Evolutionary conservation across 2,329 filamentous ascomycete species (phyloP), one percentile per base, ranked within the genome.

Genomic region (Exophiala sp.): DNA sequence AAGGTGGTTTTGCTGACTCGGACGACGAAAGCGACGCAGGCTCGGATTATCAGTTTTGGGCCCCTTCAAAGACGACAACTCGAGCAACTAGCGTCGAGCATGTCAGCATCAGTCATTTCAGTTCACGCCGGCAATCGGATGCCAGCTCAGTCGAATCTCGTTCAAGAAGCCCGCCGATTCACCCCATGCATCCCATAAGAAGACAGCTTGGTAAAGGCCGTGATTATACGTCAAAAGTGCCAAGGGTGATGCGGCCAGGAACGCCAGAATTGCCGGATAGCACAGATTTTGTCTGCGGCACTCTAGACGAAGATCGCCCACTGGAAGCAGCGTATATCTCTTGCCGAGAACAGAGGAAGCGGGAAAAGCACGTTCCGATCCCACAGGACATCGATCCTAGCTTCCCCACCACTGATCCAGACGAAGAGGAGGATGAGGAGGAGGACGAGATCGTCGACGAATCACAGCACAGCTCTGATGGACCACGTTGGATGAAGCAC

Each of bases 231-330:
- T 49, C 34, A 57, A 52, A 36, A 47, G 54, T 6, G 63, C 78
- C 43, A 82, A 79, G 58, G 24, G 24, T 29, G 24, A 83, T 86
- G 62, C 85, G 85, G 18, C 80, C 83, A 36, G 79, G 80, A 20
- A 88, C 87, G 1, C 89, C 89, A 2, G 90, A 96, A 67, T 78
- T 99, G 9, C 94, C 94, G 1, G 94, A 99, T 70, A 96, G 91
- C 71, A 97, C 94, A 11, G 94, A 99, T 70, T 99, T 99, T 62
- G 94, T 99, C n/a, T 97, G 94, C 66, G 94, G 94, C 54, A 99
- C 94, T 1, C 78, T 99, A 16, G 94, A 99, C 62, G 94, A 99
- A 71, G 94, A 99, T 66, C 85, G 90, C 41, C 90, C 91, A 2
- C 74, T 97, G n/a, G 94, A 99, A 69, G 90, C 91, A 62, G 92